These are phyloP conservation scores for Eleusine indica DNA, from an alignment of 176 grass and related monocot genomes.

Conservation along the genomic window DNA sequence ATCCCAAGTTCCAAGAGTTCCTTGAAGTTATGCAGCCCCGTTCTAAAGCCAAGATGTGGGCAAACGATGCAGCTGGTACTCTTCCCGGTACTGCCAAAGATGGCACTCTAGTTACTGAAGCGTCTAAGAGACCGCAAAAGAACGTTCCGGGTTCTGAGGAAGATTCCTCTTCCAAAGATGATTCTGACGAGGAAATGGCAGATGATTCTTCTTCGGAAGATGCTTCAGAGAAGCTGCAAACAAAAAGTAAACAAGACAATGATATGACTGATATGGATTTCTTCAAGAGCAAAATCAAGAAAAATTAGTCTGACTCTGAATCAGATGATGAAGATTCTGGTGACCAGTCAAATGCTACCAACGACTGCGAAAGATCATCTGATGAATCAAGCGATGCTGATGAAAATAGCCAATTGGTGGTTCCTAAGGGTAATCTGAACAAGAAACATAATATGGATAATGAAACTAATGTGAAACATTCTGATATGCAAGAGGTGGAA, in stretches of 20 bases:
- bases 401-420: slow-evolving; percentile 23
- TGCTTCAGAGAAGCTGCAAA: slow-evolving; percentile 34
- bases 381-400: slow-evolving; percentile 40
- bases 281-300: slow-evolving; percentile 92
- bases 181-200: slow-evolving; percentile 40
- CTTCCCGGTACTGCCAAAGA: slow-evolving; percentile 46
- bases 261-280: slow-evolving; percentile 75
- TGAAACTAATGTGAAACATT: slow-evolving; percentile 8
- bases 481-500: slow-evolving; percentile 32
- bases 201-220: slow-evolving; percentile 41
- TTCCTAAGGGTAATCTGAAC: slow-evolving; percentile 40
- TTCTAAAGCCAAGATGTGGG: slow-evolving; percentile 87
- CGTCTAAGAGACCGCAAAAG: slow-evolving; percentile 42
- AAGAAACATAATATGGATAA: slow-evolving; percentile 38
- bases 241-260: slow-evolving; percentile 45
- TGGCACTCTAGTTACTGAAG: slow-evolving; percentile 29
- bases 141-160: slow-evolving; percentile 21
- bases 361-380: slow-evolving; percentile 34
- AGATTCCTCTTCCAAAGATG: slow-evolving; percentile 45
- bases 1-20: slow-evolving; percentile 82
- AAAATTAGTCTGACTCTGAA: slow-evolving; percentile 96
- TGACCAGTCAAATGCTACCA: slow-evolving; percentile 26
- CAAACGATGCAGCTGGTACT: slow-evolving; percentile 67
- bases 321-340: slow-evolving; percentile 62
- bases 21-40: slow-evolving; percentile 91